A percentile compares a stretch with the other conserved stretches of the same genome.
phyloP scores from a whole-genome alignment of 1,284 basidiomycete genomes.

The Ustilago loliicola region DNA sequence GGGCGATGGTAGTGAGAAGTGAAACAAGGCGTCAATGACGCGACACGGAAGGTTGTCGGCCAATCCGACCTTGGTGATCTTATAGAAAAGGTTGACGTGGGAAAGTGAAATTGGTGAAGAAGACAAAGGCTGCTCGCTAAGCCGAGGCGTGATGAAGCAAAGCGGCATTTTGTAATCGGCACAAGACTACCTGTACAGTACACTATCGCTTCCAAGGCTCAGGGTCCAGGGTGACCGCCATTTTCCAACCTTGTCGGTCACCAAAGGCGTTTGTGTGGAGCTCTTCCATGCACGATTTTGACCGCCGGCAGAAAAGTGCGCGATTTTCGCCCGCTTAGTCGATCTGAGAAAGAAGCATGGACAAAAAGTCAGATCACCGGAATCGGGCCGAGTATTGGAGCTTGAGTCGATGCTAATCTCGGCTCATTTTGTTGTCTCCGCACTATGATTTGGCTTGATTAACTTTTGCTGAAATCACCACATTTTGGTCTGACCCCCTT shows the following conservation, averaged over 20 bases:
- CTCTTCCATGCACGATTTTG: background rate
- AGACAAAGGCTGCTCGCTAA: background rate
- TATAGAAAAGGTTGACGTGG: background rate
- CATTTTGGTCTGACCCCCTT: too few relatives aligned
- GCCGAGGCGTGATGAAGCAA: slow-evolving; percentile 2
- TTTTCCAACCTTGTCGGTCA: too few relatives aligned
- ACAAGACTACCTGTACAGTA: too few relatives aligned
- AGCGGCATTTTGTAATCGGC: too few relatives aligned
- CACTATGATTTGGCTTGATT: too few relatives aligned
- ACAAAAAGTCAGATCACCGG: background rate
- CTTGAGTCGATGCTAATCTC: background rate
- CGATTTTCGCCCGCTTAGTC: background rate
- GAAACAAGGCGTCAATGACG: background rate
- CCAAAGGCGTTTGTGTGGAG: too few relatives aligned
- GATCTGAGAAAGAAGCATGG: background rate
- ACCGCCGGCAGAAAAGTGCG: background rate
- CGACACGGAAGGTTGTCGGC: background rate
- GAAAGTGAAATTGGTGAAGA: background rate
- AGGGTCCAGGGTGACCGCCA: too few relatives aligned
- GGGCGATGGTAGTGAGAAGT: background rate
- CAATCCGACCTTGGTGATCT: background rate
- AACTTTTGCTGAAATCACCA: too few relatives aligned
- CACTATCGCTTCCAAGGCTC: too few relatives aligned
- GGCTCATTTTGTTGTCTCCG: background rate
- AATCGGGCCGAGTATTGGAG: background rate